A percentile compares a stretch with the other conserved stretches of the same genome.
phyloP scores from a whole-genome alignment of 2,329 filamentous ascomycete genomes.

The Talaromyces sp. region DNA sequence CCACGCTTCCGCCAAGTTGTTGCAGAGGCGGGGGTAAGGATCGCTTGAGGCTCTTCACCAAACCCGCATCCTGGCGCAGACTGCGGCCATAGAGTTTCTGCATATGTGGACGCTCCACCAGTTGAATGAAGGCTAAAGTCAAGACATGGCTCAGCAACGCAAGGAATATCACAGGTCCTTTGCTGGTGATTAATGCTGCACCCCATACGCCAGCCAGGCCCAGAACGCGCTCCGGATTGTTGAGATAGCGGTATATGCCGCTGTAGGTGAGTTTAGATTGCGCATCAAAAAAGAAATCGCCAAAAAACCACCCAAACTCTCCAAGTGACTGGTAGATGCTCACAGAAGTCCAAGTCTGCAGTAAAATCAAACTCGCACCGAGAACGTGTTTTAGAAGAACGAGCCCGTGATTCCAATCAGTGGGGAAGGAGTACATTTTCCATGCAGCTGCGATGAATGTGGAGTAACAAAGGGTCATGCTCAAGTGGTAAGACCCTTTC shows the following conservation, averaged over 20 bases:
- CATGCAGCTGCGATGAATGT: conserved; percentile 87
- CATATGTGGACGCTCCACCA: conserved; percentile 96
- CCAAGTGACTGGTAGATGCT: conserved; percentile 95
- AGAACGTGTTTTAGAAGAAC: conserved; percentile 82
- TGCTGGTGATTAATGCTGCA: conserved; percentile 88
- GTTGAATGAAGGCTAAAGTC: conserved; percentile 81
- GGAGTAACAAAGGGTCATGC: conserved; percentile 82
- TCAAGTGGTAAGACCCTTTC: conserved; percentile 93
- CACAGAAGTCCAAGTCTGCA: conserved; percentile 88
- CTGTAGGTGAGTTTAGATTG: conserved; percentile 87
- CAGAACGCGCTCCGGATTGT: conserved; percentile 93
- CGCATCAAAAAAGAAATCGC: conserved; percentile 96
- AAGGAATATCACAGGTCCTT: conserved; percentile 76
- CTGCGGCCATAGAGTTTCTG: conserved; percentile 89
- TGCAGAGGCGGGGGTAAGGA: conserved; percentile 79
- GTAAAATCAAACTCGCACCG: conserved; percentile 70
- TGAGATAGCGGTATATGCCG: conserved; percentile 96
- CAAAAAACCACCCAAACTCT: conserved; percentile 98
- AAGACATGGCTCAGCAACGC: conserved; percentile 81
- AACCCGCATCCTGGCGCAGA: conserved; percentile 78
- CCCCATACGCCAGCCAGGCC: conserved; percentile 96
- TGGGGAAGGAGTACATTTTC: conserved; percentile 91
- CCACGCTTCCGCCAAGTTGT: conserved; percentile 79
- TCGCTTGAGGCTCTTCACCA: conserved; percentile 85
- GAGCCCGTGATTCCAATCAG: conserved; percentile 82